Evolutionary conservation across 345 rosid genomes (phyloP), one percentile per base, ranked within the genome.

Genomic region (Balakata baccata): DNA sequence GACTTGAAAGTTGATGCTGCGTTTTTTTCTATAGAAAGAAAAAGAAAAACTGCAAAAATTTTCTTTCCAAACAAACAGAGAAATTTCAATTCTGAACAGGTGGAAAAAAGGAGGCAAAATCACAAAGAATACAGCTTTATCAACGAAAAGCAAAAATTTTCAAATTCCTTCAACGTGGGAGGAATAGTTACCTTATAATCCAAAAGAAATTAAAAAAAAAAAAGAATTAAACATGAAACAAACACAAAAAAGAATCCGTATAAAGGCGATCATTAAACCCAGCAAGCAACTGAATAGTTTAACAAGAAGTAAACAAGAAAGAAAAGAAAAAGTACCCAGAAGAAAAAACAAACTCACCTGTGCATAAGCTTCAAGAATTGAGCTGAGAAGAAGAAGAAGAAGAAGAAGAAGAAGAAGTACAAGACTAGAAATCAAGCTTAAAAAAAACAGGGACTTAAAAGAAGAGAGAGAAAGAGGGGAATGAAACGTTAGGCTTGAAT

Each of bases 61-160:
- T 54, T 69, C 62, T 37, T 38, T 60, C 25, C 41, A 46, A 18
- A 5, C 66, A 70, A 70, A 41, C 72, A 39, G 13, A 67, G 13
- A 54, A 69, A 53, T 7, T 11, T 13, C 14, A 50, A 14, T 18
- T 4, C 17, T 29, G 34, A 67, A 53, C 41, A 56, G 37, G 34
- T 29, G 34, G 34, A 29, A 29, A 29, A 29, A 29, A 29, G 34
- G 34, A n/a, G 49, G 60, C 71, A 65, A 7, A 29, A 37, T 34
- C 29, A 45, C 18, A 6, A 22, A 43, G 53, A 8, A 13, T 45
- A 20, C 3, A 17, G 5, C 34, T 52, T 34, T 17, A 54, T 66
- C 38, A 39, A 5, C 9, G 23, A 60, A 72, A 49, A 53, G 18
- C 52, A 11, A n/a, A 53, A 52, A 20, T 22, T 66, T 29, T 20